Percentiles rank a stretch among this genome's conserved stretches.
These are phyloP conservation scores for Alternaria incomplexa DNA, from an alignment of 2,329 filamentous ascomycete genomes.

Conservation along the genomic window DNA sequence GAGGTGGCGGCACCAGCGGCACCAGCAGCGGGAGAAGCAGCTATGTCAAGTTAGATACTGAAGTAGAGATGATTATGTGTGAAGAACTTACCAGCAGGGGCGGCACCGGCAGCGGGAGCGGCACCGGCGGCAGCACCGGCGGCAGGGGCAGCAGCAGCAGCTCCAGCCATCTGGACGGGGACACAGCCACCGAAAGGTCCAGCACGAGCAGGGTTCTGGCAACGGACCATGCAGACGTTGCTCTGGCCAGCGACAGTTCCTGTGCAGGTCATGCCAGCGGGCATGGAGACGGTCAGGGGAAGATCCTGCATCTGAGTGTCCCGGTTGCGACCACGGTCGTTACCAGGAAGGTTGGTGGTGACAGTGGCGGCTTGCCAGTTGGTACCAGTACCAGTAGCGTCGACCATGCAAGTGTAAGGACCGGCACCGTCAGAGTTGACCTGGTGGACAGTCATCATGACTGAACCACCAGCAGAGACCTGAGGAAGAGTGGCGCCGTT, in stretches of 20 bases:
- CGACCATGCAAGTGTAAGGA: conserved; percentile 70
- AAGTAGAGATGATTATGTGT: neutral
- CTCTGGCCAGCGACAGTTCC: conserved; percentile 65
- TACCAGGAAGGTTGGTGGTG: conserved; percentile 60
- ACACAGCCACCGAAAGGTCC: conserved; percentile 69
- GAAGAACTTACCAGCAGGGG: neutral
- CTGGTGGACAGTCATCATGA: conserved; percentile 68
- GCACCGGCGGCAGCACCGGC: conserved; percentile 2
- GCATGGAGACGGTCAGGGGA: conserved; percentile 65
- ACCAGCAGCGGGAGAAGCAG: neutral
- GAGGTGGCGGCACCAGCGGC: conserved; percentile 2
- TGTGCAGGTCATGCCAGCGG: conserved; percentile 62
- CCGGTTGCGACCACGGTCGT: conserved; percentile 55
- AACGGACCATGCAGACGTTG: conserved; percentile 68
- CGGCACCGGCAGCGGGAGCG: neutral
- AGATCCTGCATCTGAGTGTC: conserved; percentile 40
- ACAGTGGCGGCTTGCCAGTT: conserved; percentile 63
- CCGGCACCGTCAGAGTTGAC: conserved; percentile 72
- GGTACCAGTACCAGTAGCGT: conserved; percentile 63
- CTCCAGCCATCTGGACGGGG: conserved; percentile 58
- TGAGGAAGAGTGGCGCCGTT: conserved; percentile 65
- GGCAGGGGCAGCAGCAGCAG: conserved; percentile 15
- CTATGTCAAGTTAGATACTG: neutral
- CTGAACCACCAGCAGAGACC: conserved; percentile 61
- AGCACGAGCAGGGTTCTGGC: conserved; percentile 65